Evolutionary conservation across 2,329 filamentous ascomycete genomes (phyloP).

Genomic region (Alternaria novae-zelandiae): DNA sequence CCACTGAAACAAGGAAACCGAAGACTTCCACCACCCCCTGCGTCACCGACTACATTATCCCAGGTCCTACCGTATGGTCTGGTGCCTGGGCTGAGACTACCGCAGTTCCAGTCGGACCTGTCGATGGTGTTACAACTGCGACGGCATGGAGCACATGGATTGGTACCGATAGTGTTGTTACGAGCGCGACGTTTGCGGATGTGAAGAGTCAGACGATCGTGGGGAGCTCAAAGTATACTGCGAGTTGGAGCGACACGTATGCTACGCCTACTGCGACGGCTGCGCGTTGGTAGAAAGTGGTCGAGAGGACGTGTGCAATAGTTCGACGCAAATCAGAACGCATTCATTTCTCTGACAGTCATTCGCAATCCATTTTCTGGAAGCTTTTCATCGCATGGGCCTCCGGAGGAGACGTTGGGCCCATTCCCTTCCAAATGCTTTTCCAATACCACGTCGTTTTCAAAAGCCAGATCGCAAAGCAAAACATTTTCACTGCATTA

Average conservation of each 20-base stretch:
- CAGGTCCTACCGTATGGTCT: conserved; percentile 49
- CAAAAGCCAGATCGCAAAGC: too few relatives aligned
- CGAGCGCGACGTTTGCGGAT: conserved; percentile 31
- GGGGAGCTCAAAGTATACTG: conserved; percentile 28
- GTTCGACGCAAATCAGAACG: accelerated
- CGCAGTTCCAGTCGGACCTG: conserved; percentile 34
- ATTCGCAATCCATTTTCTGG: too few relatives aligned
- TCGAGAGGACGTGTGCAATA: neutral
- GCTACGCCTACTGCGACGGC: conserved; percentile 14
- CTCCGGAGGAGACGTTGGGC: too few relatives aligned
- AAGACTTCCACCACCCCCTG: conserved; percentile 31
- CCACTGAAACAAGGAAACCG: conserved; percentile 38
- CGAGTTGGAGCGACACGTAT: conserved; percentile 28
- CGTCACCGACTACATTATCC: conserved; percentile 48
- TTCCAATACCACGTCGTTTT: too few relatives aligned
- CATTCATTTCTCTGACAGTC: too few relatives aligned
- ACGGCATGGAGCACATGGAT: conserved; percentile 41
- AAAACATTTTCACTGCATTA: too few relatives aligned
- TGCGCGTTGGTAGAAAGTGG: conserved; percentile 14
- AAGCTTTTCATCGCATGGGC: too few relatives aligned
- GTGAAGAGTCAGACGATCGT: conserved; percentile 30
- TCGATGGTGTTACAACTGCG: conserved; percentile 34
- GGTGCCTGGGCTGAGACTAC: conserved; percentile 45
- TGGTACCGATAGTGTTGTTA: conserved; percentile 26
- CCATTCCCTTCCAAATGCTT: too few relatives aligned